These are phyloP conservation scores for Vitis hybrid DNA, from an alignment of 177 flowering plant species.

Conservation along the genomic window DNA sequence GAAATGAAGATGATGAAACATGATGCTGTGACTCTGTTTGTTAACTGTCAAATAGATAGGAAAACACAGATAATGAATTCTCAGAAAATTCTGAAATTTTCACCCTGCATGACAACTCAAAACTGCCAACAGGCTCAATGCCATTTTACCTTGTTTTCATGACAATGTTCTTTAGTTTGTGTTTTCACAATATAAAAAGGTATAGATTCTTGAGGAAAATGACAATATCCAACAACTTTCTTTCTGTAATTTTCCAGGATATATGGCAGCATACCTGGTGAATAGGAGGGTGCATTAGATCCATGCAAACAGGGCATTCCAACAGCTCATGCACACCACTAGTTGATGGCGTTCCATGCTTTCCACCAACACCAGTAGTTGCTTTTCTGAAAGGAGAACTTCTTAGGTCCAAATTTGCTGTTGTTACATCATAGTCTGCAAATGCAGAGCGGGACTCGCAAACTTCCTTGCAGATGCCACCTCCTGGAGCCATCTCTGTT, in stretches of 20 bases:
- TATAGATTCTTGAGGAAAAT: too few species aligned
- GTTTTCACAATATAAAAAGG: too few species aligned
- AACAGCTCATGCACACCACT: slow-evolving; percentile 46
- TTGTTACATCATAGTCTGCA: slow-evolving; percentile 20
- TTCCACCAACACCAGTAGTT: slow-evolving; percentile 13
- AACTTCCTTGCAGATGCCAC: slow-evolving; percentile 21
- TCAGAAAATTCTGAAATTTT: too few species aligned
- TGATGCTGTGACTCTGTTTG: too few species aligned
- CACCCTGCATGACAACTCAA: too few species aligned
- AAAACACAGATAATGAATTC: too few species aligned
- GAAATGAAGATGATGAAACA: neutral
- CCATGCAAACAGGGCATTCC: slow-evolving; percentile 57
- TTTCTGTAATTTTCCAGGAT: too few species aligned
- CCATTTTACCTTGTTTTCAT: too few species aligned
- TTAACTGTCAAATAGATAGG: too few species aligned
- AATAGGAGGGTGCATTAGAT: slow-evolving; percentile 54
- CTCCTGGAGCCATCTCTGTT: slow-evolving; percentile 31
- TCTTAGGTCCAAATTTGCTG: slow-evolving; percentile 23
- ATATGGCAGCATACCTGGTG: slow-evolving; percentile 36
- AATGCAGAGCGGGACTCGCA: slow-evolving; percentile 14
- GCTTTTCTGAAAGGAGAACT: slow-evolving; percentile 29
- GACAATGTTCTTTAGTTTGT: too few species aligned
- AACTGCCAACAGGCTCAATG: too few species aligned
- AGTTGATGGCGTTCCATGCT: slow-evolving; percentile 17
- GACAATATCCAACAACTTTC: too few species aligned